Percentiles rank a stretch among this genome's conserved stretches.
Conservation (phyloP, 176 grass and related monocot species). For the Lolium multiflorum region DNA sequence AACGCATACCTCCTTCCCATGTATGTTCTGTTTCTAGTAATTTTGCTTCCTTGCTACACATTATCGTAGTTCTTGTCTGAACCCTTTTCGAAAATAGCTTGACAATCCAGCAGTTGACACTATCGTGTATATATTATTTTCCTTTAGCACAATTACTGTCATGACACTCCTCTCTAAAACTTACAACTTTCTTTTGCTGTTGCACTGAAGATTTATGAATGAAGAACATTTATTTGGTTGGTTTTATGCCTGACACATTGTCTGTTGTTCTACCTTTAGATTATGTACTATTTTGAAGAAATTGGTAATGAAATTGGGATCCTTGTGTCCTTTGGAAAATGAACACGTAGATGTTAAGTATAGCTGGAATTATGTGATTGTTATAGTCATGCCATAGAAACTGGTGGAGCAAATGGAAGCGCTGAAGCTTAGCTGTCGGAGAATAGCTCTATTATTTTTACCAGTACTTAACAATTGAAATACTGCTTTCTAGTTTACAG, state of each 20-base stretch:
- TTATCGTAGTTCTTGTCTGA: background rate
- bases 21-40: conserved; percentile 58
- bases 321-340: background rate
- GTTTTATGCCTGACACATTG: background rate
- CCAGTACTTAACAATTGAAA: background rate
- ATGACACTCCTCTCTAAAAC: background rate
- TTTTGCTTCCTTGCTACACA: conserved; percentile 7
- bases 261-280: background rate
- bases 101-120: background rate
- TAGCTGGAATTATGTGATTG: background rate
- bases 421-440: background rate
- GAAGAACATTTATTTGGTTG: background rate
- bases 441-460: conserved; percentile 15
- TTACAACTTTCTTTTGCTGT: background rate
- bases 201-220: background rate
- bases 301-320: background rate
- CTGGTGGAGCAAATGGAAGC: background rate
- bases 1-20: conserved; percentile 94
- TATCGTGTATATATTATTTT: conserved; percentile 18
- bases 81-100: conserved; percentile 4
- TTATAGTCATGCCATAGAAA: background rate
- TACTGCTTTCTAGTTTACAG: conserved; percentile 21
- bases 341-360: background rate
- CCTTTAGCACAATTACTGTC: background rate
- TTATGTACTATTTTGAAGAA: background rate